Percentiles rank a stretch among this genome's conserved stretches.
phyloP scores from a whole-genome alignment of 1,284 basidiomycete species.

The Entoloma clypeatum region DNA sequence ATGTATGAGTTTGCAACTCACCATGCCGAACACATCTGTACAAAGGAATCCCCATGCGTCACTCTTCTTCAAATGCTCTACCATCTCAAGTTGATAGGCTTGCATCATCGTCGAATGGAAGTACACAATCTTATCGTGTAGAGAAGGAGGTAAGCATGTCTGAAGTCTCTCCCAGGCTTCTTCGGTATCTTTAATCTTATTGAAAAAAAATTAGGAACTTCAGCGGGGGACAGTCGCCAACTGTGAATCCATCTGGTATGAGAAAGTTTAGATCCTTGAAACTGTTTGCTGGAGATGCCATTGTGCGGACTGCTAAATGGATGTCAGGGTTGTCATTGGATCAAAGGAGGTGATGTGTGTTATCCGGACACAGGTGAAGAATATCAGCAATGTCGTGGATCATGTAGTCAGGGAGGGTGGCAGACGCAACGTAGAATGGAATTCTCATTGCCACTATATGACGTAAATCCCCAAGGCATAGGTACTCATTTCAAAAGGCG shows the following conservation, averaged over 20 bases:
- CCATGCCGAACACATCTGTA: slow-evolving; percentile 18
- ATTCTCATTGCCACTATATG: slow-evolving; percentile 23
- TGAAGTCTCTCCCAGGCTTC: slow-evolving; percentile 2
- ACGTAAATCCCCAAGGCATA: slow-evolving; percentile 14
- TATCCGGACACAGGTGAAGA: slow-evolving; percentile 17
- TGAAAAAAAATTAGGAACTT: slow-evolving; percentile 32
- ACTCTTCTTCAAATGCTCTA: slow-evolving; percentile 1
- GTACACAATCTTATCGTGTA: slow-evolving; percentile 8
- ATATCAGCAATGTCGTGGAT: slow-evolving; percentile 22
- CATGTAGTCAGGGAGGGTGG: slow-evolving; percentile 27
- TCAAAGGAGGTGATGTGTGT: slow-evolving; percentile 5
- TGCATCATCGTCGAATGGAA: slow-evolving; percentile 13
- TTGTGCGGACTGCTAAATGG: slow-evolving; percentile 23
- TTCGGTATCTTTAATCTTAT: too few species aligned
- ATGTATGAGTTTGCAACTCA: slow-evolving; percentile 1
- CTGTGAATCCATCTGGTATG: slow-evolving; percentile 19
- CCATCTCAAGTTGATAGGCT: slow-evolving; percentile 4
- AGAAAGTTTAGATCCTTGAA: slow-evolving; percentile 32
- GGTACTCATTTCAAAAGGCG: slow-evolving; percentile 20
- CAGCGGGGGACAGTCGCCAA: slow-evolving; percentile 6
- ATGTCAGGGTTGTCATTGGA: slow-evolving; percentile 34
- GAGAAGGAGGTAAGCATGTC: background rate
- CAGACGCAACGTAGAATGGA: slow-evolving; percentile 30
- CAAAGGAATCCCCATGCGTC: slow-evolving; percentile 6
- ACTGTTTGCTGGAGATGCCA: slow-evolving; percentile 21